Conservation (phyloP, 768 basidiomycete genomes). For the Leccinum obscurum region DNA sequence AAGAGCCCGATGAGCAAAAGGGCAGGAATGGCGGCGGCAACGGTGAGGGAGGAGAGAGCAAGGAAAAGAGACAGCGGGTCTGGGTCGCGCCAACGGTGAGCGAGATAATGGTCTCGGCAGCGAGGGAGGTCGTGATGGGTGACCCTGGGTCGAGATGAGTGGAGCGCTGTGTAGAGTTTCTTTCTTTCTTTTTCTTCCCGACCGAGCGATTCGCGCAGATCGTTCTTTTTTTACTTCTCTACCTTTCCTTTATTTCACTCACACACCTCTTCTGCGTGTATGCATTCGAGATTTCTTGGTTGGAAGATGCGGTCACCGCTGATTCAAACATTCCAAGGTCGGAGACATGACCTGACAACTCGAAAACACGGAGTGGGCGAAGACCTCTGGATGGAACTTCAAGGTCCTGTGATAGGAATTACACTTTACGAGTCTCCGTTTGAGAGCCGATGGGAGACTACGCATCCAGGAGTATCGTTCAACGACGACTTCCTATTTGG, state of each 20-base stretch:
- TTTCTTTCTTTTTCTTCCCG: not conserved
- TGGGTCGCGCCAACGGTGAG: slow-evolving; percentile 11
- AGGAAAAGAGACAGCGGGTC: not conserved
- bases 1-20: not conserved
- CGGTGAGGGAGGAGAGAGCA: not conserved
- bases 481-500: not conserved
- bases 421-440: too few species aligned
- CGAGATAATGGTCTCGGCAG: slow-evolving; percentile 17
- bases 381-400: not conserved
- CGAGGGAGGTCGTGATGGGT: slow-evolving; percentile 6
- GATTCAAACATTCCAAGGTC: not conserved
- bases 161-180: not conserved
- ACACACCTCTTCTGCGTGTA: not conserved
- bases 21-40: not conserved
- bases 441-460: not conserved
- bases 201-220: not conserved
- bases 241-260: not conserved
- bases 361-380: not conserved
- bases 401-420: too few species aligned
- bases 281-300: not conserved
- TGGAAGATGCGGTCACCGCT: not conserved
- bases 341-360: not conserved
- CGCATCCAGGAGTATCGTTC: not conserved
- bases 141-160: not conserved
- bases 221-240: not conserved